These are phyloP conservation scores for Datisca glomerata DNA, from an alignment of 306 rosid genomes.

Conservation along the genomic window DNA sequence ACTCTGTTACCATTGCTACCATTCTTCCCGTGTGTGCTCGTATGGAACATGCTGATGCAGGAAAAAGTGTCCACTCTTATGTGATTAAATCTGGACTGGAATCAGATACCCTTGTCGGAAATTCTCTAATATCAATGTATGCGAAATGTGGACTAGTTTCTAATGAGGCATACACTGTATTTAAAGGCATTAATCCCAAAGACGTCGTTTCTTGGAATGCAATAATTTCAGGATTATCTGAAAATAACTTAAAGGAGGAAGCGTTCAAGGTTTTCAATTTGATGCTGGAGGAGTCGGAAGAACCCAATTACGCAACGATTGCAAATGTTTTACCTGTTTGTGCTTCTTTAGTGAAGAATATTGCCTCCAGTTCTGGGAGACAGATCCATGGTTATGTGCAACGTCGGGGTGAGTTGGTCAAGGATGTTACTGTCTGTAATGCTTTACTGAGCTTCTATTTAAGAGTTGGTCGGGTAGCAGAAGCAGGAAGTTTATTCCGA, in stretches of 20 bases:
- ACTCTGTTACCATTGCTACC: constrained; percentile 53
- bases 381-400: constrained; percentile 58
- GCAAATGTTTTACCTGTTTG: constrained; percentile 62
- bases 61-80: constrained; percentile 52
- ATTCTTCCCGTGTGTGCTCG: constrained; percentile 73
- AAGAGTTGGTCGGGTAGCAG: constrained; percentile 39
- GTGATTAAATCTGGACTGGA: constrained; percentile 63
- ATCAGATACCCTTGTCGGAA: constrained; percentile 48
- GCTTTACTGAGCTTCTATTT: constrained; percentile 72
- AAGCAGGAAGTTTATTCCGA: constrained; percentile 53
- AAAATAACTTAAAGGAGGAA: constrained; percentile 34
- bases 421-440: constrained; percentile 53
- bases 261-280: constrained; percentile 38
- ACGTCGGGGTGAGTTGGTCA: constrained; percentile 36
- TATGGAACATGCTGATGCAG: constrained; percentile 24
- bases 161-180: constrained; percentile 45
- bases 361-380: constrained; percentile 45
- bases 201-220: constrained; percentile 94
- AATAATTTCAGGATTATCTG: constrained; percentile 64
- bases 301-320: constrained; percentile 60
- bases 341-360: constrained; percentile 31
- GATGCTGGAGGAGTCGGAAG: constrained; percentile 47
- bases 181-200: constrained; percentile 36
- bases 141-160: constrained; percentile 53
- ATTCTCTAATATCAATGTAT: constrained; percentile 71